These are phyloP conservation scores for Phyllosticta capitalensis DNA, from an alignment of 2,329 filamentous ascomycete species.

Conservation along the genomic window DNA sequence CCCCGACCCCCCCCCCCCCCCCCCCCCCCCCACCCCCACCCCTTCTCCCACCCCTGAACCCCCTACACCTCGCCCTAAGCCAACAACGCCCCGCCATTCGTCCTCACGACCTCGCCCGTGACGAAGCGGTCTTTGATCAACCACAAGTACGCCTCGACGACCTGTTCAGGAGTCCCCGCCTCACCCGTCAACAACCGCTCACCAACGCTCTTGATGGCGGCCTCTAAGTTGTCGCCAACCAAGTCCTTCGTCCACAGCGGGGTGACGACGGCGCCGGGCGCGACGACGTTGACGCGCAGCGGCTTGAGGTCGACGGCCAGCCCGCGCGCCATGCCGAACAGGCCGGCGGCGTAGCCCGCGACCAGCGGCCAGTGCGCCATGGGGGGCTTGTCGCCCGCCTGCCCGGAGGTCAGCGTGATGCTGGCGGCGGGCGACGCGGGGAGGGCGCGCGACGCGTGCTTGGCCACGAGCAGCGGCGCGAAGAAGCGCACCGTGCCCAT, in stretches of 20 bases:
- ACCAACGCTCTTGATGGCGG: conserved; percentile 17
- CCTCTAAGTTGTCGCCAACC: conserved; percentile 18
- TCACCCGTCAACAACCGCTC: conserved; percentile 20
- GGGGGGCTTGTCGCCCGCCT: conserved; percentile 40
- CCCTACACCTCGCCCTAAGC: background rate
- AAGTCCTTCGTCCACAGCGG: conserved; percentile 29
- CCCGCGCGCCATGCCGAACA: conserved; percentile 44
- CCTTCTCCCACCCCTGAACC: background rate
- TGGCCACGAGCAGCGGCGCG: conserved; percentile 43
- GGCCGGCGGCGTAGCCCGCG: conserved; percentile 39
- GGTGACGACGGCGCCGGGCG: conserved; percentile 43
- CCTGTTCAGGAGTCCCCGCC: conserved; percentile 22
- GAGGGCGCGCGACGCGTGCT: conserved; percentile 39
- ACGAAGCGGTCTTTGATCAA: conserved; percentile 39
- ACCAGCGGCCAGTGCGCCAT: conserved; percentile 43
- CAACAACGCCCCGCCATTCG: conserved; percentile 31
- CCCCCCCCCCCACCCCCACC: background rate
- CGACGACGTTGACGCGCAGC: conserved; percentile 53
- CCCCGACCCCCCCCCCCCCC: too few relatives aligned
- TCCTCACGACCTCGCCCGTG: conserved; percentile 35
- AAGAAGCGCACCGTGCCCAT: conserved; percentile 43
- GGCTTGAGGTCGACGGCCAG: conserved; percentile 56
- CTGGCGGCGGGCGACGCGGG: conserved; percentile 34
- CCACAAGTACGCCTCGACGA: conserved; percentile 39
- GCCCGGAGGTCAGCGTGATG: conserved; percentile 49